Percentiles rank a stretch among this genome's conserved stretches.
Conservation (phyloP, 192 early-diverging fungal genomes). For the Phycomyces blakesleeanus region DNA sequence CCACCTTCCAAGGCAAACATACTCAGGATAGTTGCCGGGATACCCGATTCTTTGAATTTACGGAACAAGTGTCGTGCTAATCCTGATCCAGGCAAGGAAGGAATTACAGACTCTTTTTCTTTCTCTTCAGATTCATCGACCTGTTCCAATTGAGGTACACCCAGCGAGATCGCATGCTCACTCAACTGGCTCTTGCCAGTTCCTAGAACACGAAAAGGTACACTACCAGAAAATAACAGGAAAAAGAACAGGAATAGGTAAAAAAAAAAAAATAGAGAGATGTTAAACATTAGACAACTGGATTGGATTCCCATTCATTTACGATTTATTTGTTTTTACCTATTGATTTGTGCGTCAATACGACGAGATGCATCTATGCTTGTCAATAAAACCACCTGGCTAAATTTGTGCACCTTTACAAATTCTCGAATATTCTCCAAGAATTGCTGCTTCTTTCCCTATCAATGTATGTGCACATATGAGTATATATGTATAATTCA, state of each 20-base stretch:
- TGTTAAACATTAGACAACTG: too few species aligned
- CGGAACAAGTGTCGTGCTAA: conserved; percentile 52
- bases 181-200: conserved; percentile 18
- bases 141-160: conserved; percentile 30
- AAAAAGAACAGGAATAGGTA: too few species aligned
- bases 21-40: conserved; percentile 46
- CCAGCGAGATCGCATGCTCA: conserved; percentile 22
- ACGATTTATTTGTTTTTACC: conserved; percentile 16
- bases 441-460: conserved; percentile 41
- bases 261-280: too few species aligned
- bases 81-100: conserved; percentile 56
- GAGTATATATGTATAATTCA: too few species aligned
- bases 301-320: too few species aligned
- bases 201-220: conserved; percentile 46
- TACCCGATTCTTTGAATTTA: conserved; percentile 33
- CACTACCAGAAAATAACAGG: too few species aligned
- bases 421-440: conserved; percentile 57
- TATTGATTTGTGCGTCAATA: conserved; percentile 56
- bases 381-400: conserved; percentile 55
- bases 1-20: conserved; percentile 70
- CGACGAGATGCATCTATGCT: conserved; percentile 66
- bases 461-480: too few species aligned
- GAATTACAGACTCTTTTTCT: conserved; percentile 29
- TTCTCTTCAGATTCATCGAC: conserved; percentile 6
- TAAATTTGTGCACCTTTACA: conserved; percentile 48